Evolutionary conservation across 148 eudicot species (phyloP), one percentile per base, ranked within the genome.

Genomic region (Cornus kousa): DNA sequence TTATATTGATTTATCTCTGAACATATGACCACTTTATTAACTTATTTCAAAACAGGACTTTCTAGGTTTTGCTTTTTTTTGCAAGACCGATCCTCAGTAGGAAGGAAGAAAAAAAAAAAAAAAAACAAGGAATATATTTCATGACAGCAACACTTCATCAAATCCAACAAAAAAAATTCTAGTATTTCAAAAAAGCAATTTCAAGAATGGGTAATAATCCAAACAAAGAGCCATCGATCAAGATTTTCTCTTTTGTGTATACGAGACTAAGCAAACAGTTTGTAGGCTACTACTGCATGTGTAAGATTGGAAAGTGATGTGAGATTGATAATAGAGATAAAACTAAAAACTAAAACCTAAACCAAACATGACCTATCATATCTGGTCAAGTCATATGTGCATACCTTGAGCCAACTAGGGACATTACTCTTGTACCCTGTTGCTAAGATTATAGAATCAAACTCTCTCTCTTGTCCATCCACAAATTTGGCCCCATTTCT

Each of bases 341-440:
- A 74, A 57, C 43, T 28, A 73, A 59, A 57, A 59, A 75, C 20
- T 12, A 59, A 39, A 4, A 5, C 1, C 3, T n/a, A n/a, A n/a
- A n/a, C 28, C 28, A 28, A 28, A 28, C 28, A 28, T 28, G 28
- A 28, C 28, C 1, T 32, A 48, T 40, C 12, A 71, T 22, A 48
- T 33, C 5, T 74, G 64, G 24, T 22, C 66, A 67, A 39, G 43
- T 39, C 43, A 39, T 7, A 39, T 39, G 7, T 39, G 7, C 7
- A 4, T 39, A 86, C 88, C 88, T 86, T 86, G n/a, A 94, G 96
- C 98, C 98, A 94, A 81, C 70, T 71, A 46, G 98, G 94, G 24
- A 94, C 98, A 74, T 90, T 93, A 87, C 96, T 93, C 84, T 85
- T 87, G 80, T 93, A 93, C 12, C 97, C 96, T 68, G 98, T 94